Conservation (phyloP, 2,329 filamentous ascomycete species). For the Sporothrix phasma region DNA sequence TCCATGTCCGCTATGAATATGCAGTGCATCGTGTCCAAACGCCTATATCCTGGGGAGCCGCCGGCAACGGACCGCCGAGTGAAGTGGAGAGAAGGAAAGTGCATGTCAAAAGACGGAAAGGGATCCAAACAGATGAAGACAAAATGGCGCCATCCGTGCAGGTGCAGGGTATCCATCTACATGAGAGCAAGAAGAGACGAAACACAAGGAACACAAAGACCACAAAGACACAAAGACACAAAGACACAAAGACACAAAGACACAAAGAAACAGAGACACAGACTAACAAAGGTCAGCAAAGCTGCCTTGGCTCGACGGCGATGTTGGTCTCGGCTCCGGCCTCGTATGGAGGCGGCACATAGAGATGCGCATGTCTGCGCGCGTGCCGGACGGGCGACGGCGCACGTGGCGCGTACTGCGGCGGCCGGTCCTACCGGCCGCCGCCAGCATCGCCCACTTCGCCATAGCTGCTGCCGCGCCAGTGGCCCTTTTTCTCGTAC, state of each 20-base stretch:
- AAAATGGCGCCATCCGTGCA: not conserved
- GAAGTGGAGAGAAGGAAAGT: not conserved
- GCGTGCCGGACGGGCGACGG: not conserved
- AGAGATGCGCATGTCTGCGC: not conserved
- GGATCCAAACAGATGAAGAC: not conserved
- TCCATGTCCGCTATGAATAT: no score
- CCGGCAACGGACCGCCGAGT: not conserved
- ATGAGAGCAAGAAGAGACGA: not conserved
- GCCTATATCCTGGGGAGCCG: not conserved
- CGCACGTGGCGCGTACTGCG: not conserved
- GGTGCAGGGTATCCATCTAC: not conserved
- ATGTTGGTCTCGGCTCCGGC: not conserved
- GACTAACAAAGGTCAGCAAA: not conserved
- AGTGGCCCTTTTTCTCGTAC: conserved; percentile 23
- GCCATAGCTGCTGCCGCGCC: conserved; percentile 29
- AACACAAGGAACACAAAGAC: not conserved
- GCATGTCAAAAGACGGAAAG: not conserved
- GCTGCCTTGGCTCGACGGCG: conserved; percentile 3
- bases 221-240: not conserved
- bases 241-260: not conserved
- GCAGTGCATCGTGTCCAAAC: not conserved
- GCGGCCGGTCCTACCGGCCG: conserved; percentile 19
- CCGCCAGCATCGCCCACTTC: conserved; percentile 25
- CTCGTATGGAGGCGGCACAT: conserved; percentile 6
- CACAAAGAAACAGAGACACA: not conserved